Base-by-base conservation (phyloP, 1,284 basidiomycete genomes). In the Ustilago esculenta region DNA sequence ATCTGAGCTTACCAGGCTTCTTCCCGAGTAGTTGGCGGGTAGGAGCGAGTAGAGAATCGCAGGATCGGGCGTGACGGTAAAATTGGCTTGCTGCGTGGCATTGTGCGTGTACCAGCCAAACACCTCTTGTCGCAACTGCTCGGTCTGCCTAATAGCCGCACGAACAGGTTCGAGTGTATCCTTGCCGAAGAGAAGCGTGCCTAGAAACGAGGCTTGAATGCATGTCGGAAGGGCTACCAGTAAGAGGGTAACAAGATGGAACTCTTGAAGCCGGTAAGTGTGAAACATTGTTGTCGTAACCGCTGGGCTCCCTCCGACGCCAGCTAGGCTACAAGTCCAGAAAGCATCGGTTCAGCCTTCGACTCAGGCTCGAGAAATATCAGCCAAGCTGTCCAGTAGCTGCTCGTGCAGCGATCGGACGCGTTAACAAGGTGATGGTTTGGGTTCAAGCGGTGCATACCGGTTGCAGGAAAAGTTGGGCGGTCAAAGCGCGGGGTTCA, bases 61-160 rank as follows among this genome's bases (percentile, higher is more conserved):
- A 3, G 67, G 60, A 34, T 65, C 67, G 1, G 41, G 52, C 4
- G 32, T 50, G 42, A 70, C 63, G 20, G 57, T 65, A 21, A 65
- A 64, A 23, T 70, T 65, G 41, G 51, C 61, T 30, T 56, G 55
- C 35, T 65, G 56, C 1, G 61, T 60, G 2, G 41, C 33, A 39
- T 70, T 70, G 37, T 57, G 43, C 4, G n/a, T 30, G 30, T 56
- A 60, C 67, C 67, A 70, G 35, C 61, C 67, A 20, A 37, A 49
- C 5, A 61, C 44, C 39, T 70, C 43, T 7, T 30, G 20, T 2
- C 57, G 60, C 9, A 59, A 30, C 42, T 54, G 67, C 39, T 60
- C 40, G 40, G 66, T 63, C 4, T 45, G 41, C 20, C 24, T 37
- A 23, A 69, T 63, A 1, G 54, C 59, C 4, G 39, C 47, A 9